phyloP scores from a whole-genome alignment of 306 rosid species.

The Castanospermum australe region DNA sequence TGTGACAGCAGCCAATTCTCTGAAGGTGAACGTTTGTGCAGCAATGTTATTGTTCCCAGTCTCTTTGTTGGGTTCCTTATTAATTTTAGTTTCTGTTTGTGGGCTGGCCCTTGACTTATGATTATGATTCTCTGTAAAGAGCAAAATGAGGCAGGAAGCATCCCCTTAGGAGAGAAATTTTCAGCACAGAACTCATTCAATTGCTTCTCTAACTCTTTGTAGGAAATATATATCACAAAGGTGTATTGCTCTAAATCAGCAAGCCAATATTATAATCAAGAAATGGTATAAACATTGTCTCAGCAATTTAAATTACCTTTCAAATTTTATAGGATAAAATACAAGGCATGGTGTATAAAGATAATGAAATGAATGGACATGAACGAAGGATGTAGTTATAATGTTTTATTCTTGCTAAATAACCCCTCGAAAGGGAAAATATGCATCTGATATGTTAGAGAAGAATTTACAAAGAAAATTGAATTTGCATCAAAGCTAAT shows the following conservation, averaged over 20 bases:
- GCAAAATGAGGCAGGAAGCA: not conserved
- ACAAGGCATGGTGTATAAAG: not conserved
- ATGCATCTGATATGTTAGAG: not conserved
- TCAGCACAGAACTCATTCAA: not conserved
- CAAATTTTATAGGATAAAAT: not conserved
- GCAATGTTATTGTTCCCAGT: slow-evolving; percentile 53
- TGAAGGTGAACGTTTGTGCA: slow-evolving; percentile 75
- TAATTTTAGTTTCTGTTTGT: slow-evolving; percentile 32
- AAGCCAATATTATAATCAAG: not conserved
- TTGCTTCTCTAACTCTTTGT: not conserved
- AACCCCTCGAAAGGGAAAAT: not conserved
- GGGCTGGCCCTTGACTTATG: slow-evolving; percentile 22
- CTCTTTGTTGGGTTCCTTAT: slow-evolving; percentile 41
- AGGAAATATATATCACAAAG: not conserved
- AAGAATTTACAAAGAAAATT: not conserved
- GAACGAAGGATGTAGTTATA: not conserved
- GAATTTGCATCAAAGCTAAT: not conserved
- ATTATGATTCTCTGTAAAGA: slow-evolving; percentile 39
- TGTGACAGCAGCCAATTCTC: slow-evolving; percentile 84
- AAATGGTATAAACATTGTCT: not conserved
- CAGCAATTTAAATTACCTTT: not conserved
- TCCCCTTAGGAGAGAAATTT: not conserved
- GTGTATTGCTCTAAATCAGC: not conserved
- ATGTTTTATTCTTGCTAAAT: not conserved
- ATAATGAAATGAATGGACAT: not conserved